Evolutionary conservation across 2,329 filamentous ascomycete genomes (phyloP).

Genomic region (Colletotrichum graminicola): DNA sequence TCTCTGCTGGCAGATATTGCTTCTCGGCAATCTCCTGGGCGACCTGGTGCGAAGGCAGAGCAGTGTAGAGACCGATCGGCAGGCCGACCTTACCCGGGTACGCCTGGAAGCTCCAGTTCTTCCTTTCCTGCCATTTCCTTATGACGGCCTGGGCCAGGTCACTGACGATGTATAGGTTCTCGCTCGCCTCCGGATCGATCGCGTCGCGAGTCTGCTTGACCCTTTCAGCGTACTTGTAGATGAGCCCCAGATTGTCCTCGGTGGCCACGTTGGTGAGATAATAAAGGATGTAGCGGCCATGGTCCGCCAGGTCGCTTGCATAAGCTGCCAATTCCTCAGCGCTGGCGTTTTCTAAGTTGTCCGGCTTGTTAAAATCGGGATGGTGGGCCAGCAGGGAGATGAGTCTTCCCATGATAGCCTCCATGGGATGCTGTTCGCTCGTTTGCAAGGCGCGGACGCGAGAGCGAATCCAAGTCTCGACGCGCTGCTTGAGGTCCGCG

Average conservation of each 20-base stretch:
- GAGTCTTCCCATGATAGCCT: constrained; percentile 83
- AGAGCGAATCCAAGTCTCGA: constrained; percentile 90
- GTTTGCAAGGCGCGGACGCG: constrained; percentile 75
- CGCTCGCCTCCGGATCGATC: constrained; percentile 74
- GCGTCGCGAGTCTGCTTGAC: constrained; percentile 91
- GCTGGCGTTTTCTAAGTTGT: constrained; percentile 26
- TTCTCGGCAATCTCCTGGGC: constrained; percentile 90
- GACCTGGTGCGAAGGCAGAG: constrained; percentile 79
- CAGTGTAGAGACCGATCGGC: constrained; percentile 81
- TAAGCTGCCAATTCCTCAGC: constrained; percentile 54
- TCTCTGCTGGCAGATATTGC: constrained; percentile 82
- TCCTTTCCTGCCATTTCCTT: constrained; percentile 86
- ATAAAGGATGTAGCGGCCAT: constrained; percentile 89
- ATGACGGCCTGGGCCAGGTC: constrained; percentile 88
- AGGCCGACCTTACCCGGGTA: constrained; percentile 85
- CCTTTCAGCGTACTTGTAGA: constrained; percentile 92
- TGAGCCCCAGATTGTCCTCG: constrained; percentile 87
- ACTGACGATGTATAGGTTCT: constrained; percentile 86
- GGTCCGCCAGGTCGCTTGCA: constrained; percentile 77
- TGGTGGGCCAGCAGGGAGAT: constrained; percentile 93
- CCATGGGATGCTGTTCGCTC: constrained; percentile 76
- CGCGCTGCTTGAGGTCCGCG: constrained; percentile 76
- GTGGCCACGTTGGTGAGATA: constrained; percentile 87
- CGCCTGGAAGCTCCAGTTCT: constrained; percentile 87
- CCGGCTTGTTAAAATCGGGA: constrained; percentile 78